Percentiles rank a stretch among this genome's conserved stretches.
Conservation (phyloP, 805 yeast genomes). For the Zygosaccharomyces lentus region DNA sequence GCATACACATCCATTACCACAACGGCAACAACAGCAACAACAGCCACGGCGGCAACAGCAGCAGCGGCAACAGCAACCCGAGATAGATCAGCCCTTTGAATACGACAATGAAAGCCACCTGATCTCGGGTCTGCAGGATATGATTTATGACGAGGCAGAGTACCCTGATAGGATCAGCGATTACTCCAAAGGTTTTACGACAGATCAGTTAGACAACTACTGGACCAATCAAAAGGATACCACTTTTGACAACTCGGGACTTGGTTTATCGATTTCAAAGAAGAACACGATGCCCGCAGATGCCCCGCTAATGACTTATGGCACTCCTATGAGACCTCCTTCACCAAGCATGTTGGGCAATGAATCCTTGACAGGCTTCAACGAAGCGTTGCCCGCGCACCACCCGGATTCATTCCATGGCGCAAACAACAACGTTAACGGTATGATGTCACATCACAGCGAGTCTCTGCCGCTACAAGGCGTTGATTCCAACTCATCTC, state of each 20-base stretch:
- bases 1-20: background rate
- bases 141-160: conserved; percentile 33
- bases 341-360: conserved; percentile 16
- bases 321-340: conserved; percentile 3
- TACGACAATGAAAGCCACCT: conserved; percentile 31
- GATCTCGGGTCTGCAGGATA: conserved; percentile 32
- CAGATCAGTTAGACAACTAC: conserved; percentile 36
- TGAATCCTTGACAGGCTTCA: conserved; percentile 11
- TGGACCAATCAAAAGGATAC: conserved; percentile 23
- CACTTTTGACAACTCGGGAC: background rate
- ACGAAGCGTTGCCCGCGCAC: conserved; percentile 7
- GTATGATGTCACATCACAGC: background rate
- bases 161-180: conserved; percentile 29
- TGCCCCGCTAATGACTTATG: conserved; percentile 5
- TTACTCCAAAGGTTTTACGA: conserved; percentile 31
- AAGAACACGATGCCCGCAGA: background rate
- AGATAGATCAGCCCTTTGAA: conserved; percentile 26
- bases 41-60: conserved; percentile 6
- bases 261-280: background rate
- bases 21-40: conserved; percentile 8
- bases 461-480: background rate
- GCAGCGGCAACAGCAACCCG: conserved; percentile 12
- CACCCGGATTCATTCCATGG: conserved; percentile 9
- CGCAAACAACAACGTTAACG: background rate
- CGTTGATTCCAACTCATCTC: background rate